These are phyloP conservation scores for Claviceps lovelessii DNA, from an alignment of 2,329 filamentous ascomycete species.

Conservation along the genomic window DNA sequence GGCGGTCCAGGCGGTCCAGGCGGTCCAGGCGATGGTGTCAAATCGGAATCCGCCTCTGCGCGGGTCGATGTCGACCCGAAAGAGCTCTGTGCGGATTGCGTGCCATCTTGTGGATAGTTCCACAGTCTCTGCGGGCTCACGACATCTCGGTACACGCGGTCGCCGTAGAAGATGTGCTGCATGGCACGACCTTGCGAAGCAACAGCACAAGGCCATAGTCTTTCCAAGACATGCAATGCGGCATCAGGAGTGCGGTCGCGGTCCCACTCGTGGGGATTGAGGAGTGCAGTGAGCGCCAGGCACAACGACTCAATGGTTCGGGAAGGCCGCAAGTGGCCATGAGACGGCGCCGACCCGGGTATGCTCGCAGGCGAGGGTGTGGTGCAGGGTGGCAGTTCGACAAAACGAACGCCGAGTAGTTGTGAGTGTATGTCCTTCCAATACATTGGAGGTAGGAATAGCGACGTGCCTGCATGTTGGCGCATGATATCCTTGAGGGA, in stretches of 20 bases:
- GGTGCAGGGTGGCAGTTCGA: conserved; percentile 26
- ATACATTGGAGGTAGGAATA: conserved; percentile 38
- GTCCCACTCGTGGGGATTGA: conserved; percentile 15
- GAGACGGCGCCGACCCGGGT: conserved; percentile 21
- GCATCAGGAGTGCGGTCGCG: too few species aligned
- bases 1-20: conserved; percentile 2
- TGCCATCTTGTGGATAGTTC: conserved; percentile 22
- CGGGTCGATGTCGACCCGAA: conserved; percentile 18
- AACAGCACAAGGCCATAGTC: conserved; percentile 28
- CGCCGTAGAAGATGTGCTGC: conserved; percentile 36
- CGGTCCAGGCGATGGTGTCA: too few species aligned
- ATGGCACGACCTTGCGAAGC: conserved; percentile 21
- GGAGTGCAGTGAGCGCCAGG: conserved; percentile 28
- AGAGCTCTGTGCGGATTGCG: conserved; percentile 15
- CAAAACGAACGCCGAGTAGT: conserved; percentile 34
- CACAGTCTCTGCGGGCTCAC: conserved; percentile 37
- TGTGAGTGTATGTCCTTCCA: conserved; percentile 40
- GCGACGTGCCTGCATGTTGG: conserved; percentile 29
- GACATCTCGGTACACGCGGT: conserved; percentile 27
- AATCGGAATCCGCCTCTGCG: conserved; percentile 12
- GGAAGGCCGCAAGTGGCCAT: conserved; percentile 25
- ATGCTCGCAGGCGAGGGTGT: conserved; percentile 24
- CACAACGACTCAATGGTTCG: conserved; percentile 28
- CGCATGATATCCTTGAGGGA: conserved; percentile 40
- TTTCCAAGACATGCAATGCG: conserved; percentile 21